A percentile compares a stretch with the other conserved stretches of the same genome.
These are phyloP conservation scores for Bolboschoenoplectus hybrid DNA, from an alignment of 202 grass and related monocot species.

Conservation along the genomic window DNA sequence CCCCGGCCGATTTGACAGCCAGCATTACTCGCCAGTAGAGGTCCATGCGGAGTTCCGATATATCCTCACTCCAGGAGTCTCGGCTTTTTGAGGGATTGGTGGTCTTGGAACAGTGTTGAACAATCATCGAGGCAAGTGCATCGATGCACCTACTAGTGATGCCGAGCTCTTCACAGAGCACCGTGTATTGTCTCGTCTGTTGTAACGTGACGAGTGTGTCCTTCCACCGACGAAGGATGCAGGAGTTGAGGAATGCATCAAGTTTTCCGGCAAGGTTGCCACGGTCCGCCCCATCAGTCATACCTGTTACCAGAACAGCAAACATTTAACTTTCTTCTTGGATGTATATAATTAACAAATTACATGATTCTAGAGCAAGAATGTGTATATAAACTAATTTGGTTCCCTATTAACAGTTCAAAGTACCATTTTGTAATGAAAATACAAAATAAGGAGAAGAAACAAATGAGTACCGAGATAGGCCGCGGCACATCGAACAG, in stretches of 20 bases:
- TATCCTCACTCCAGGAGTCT: conserved; percentile 71
- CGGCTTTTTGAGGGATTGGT: conserved; percentile 35
- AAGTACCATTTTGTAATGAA: neutral
- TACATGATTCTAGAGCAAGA: neutral
- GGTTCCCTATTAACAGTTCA: neutral
- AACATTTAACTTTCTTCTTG: neutral
- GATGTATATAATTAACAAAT: conserved; percentile 1
- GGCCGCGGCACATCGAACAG: conserved; percentile 72
- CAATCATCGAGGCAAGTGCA: conserved; percentile 59
- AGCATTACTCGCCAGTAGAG: conserved; percentile 97
- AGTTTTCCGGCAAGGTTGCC: conserved; percentile 87
- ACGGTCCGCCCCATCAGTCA: conserved; percentile 80
- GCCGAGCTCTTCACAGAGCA: conserved; percentile 79
- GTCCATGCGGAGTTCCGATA: conserved; percentile 73
- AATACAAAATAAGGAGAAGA: neutral
- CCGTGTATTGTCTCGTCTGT: conserved; percentile 58
- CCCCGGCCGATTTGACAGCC: conserved; percentile 73
- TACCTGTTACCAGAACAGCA: conserved; percentile 40
- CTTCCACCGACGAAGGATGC: conserved; percentile 96
- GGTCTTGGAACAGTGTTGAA: conserved; percentile 37
- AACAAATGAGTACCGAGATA: conserved; percentile 53
- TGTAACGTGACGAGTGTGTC: conserved; percentile 75
- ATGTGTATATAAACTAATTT: neutral
- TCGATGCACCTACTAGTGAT: conserved; percentile 82
- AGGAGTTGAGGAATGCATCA: conserved; percentile 84